Evolutionary conservation across 2,329 filamentous ascomycete genomes (phyloP).

Genomic region (Chaetomiaceae sp.): DNA sequence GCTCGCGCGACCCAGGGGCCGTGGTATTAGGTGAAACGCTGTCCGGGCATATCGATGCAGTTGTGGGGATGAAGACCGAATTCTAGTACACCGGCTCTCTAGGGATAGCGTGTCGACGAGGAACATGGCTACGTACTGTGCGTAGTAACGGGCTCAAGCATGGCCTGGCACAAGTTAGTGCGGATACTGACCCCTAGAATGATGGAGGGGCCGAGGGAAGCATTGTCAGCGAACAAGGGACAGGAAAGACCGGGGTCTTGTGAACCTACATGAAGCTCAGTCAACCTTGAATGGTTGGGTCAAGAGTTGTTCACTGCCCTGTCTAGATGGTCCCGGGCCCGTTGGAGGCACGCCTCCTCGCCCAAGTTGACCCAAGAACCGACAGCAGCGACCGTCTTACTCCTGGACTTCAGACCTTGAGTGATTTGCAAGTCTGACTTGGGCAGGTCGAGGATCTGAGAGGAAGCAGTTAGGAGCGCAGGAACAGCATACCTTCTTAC

Average conservation of each 20-base stretch:
- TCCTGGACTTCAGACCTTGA: constrained; percentile 56
- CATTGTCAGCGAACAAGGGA: neutral
- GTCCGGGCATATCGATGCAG: neutral
- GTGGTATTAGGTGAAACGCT: constrained; percentile 14
- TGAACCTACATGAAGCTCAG: no score
- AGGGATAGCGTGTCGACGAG: no score
- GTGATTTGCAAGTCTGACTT: constrained; percentile 59
- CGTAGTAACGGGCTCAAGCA: no score
- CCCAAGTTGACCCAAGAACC: constrained; percentile 25
- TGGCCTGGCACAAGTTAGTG: no score
- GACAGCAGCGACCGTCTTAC: constrained; percentile 50
- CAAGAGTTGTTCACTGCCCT: constrained; percentile 13
- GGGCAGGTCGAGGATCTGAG: constrained; percentile 52
- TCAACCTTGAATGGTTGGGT: neutral
- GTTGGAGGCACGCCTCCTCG: constrained; percentile 26
- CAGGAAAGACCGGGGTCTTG: no score
- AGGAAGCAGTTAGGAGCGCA: no score
- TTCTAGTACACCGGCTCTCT: no score
- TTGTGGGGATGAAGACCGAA: neutral
- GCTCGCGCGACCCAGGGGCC: constrained; percentile 15
- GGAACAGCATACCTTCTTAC: no score
- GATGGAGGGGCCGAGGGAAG: neutral
- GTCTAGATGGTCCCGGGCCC: constrained; percentile 23
- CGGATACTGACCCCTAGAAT: no score
- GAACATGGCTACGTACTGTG: no score